Conservation (phyloP, 352 stramenopile genomes). For the Phytophthora colocasiae region DNA sequence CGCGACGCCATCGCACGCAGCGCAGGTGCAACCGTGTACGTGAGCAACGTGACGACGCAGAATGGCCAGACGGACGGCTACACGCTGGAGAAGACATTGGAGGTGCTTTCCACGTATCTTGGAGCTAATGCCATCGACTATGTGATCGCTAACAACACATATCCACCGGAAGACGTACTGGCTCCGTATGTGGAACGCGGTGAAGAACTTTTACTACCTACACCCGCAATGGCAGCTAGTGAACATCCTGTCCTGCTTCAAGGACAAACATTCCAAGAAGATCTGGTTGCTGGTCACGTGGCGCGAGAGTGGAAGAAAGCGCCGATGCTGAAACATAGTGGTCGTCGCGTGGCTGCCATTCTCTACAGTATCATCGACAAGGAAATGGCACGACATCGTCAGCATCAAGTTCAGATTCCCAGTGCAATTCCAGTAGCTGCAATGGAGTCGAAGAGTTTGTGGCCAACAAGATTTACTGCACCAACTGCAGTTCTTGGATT, state of each 20-base stretch:
- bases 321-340: slow-evolving; percentile 88
- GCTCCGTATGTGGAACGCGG: slow-evolving; percentile 74
- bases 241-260: slow-evolving; percentile 76
- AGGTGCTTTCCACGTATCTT: slow-evolving; percentile 72
- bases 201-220: slow-evolving; percentile 77
- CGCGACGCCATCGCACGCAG: slow-evolving; percentile 79
- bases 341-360: slow-evolving; percentile 77
- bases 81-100: slow-evolving; percentile 72
- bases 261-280: slow-evolving; percentile 81
- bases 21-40: slow-evolving; percentile 78
- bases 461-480: slow-evolving; percentile 14
- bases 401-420: slow-evolving; percentile 18
- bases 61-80: slow-evolving; percentile 85
- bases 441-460: slow-evolving; percentile 4
- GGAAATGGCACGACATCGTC: slow-evolving; percentile 64
- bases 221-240: slow-evolving; percentile 57
- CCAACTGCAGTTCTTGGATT: slow-evolving; percentile 32
- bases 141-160: slow-evolving; percentile 84
- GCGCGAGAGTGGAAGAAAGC: slow-evolving; percentile 81
- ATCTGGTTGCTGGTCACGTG: slow-evolving; percentile 45
- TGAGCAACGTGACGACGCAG: slow-evolving; percentile 89
- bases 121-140: slow-evolving; percentile 84
- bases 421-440: slow-evolving; percentile 4
- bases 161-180: slow-evolving; percentile 60
- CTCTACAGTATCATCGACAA: slow-evolving; percentile 90